These are phyloP conservation scores for Aspergillus avenaceus DNA, from an alignment of 495 filamentous ascomycete species.

Conservation along the genomic window DNA sequence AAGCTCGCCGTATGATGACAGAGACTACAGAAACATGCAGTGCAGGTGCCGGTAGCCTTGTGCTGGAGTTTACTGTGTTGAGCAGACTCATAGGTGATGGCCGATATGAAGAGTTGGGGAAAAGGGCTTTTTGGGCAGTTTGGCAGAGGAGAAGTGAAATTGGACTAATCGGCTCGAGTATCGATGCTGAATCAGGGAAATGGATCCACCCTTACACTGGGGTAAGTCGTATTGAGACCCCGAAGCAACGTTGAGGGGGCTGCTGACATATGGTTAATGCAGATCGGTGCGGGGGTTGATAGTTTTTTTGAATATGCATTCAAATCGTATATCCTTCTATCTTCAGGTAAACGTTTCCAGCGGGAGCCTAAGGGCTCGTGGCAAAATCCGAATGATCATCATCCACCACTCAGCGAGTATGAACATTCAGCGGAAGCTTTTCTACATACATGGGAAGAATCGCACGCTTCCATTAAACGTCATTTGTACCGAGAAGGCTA, in stretches of 20 bases:
- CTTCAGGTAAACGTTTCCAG: conserved; percentile 47
- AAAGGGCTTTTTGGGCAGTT: conserved; percentile 91
- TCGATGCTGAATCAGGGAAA: conserved; percentile 85
- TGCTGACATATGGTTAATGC: conserved; percentile 10
- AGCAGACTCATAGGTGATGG: conserved; percentile 84
- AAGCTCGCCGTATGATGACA: conserved; percentile 32
- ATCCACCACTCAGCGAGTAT: conserved; percentile 54
- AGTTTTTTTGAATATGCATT: conserved; percentile 98
- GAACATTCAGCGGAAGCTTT: conserved; percentile 75
- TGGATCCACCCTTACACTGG: conserved; percentile 88
- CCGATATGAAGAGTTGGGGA: conserved; percentile 82
- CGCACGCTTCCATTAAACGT: conserved; percentile 78
- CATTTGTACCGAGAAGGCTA: conserved; percentile 69
- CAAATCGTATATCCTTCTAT: conserved; percentile 87
- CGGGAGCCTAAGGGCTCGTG: conserved; percentile 33
- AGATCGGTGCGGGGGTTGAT: conserved; percentile 91
- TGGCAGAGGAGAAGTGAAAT: conserved; percentile 83
- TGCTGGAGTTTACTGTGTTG: conserved; percentile 86
- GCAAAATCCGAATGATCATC: conserved; percentile 39
- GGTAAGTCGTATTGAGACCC: conserved; percentile 27
- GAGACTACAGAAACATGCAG: conserved; percentile 96
- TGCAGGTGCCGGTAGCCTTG: conserved; percentile 89
- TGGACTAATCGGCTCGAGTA: conserved; percentile 84
- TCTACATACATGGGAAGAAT: conserved; percentile 77
- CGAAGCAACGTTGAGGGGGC: neutral